phyloP scores from a whole-genome alignment of 2,329 filamentous ascomycete species.

The Pseudocercospora eumusae region DNA sequence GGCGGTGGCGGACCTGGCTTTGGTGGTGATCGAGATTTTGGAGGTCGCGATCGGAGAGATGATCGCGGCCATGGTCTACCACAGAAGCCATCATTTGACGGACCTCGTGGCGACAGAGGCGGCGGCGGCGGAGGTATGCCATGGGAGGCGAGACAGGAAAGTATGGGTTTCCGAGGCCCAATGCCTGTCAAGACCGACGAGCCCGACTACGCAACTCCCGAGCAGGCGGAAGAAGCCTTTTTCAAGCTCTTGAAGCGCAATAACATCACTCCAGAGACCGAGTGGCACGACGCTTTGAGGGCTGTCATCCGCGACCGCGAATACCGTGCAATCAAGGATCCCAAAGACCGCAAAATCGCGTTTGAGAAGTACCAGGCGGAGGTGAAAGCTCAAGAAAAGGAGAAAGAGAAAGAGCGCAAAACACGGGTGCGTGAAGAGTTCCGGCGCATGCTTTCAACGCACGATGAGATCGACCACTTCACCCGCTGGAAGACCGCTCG shows the following conservation, averaged over 20 bases:
- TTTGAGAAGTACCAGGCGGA: constrained; percentile 96
- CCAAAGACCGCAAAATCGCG: constrained; percentile 82
- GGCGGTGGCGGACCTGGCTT: constrained; percentile 46
- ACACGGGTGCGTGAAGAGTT: constrained; percentile 92
- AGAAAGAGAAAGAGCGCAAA: constrained; percentile 88
- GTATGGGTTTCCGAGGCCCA: constrained; percentile 38
- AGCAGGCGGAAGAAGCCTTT: constrained; percentile 92
- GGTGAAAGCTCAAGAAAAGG: constrained; percentile 87
- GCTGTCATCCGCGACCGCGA: constrained; percentile 86
- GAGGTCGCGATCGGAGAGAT: constrained; percentile 24
- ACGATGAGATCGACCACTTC: constrained; percentile 95
- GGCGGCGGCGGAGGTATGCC: constrained; percentile 33
- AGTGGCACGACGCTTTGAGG: constrained; percentile 86
- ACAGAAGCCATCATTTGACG: constrained; percentile 44
- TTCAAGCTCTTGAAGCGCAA: constrained; percentile 83
- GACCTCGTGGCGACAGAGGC: constrained; percentile 28
- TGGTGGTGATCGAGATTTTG: constrained; percentile 33
- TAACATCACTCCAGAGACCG: constrained; percentile 87
- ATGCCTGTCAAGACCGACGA: constrained; percentile 40
- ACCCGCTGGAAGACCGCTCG: constrained; percentile 96
- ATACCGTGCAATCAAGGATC: constrained; percentile 89
- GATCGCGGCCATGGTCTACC: constrained; percentile 45
- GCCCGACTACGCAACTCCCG: constrained; percentile 74
- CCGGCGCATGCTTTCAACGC: constrained; percentile 90
- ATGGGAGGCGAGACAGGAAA: constrained; percentile 39